Percentiles rank a stretch among this genome's conserved stretches.
phyloP scores from a whole-genome alignment of 2,329 filamentous ascomycete genomes.

The Ploettnerulaceae sp. region DNA sequence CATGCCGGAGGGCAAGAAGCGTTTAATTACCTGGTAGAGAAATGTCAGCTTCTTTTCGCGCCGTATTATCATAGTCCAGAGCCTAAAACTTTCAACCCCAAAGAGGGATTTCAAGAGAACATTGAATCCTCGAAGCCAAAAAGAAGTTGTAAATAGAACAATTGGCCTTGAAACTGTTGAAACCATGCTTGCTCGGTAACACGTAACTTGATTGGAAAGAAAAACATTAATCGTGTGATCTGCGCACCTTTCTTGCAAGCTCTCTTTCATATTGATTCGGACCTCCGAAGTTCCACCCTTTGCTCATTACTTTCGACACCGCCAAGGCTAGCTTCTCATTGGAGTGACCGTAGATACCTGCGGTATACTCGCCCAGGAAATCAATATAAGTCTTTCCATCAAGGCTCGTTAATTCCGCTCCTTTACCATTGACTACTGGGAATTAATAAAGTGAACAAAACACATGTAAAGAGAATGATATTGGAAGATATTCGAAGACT shows the following conservation, averaged over 20 bases:
- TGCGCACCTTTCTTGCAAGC: conserved; percentile 41
- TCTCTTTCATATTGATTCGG: conserved; percentile 47
- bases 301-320: conserved; percentile 41
- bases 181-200: too few relatives aligned
- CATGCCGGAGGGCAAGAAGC: conserved; percentile 43
- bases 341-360: conserved; percentile 62
- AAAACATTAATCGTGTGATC: not conserved
- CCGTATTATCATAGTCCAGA: too few relatives aligned
- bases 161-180: too few relatives aligned
- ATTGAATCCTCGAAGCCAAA: too few relatives aligned
- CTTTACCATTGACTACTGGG: conserved; percentile 17
- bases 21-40: conserved; percentile 42
- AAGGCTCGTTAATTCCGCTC: conserved; percentile 20
- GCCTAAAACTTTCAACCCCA: too few relatives aligned
- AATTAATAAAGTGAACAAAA: not conserved
- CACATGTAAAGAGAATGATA: too few relatives aligned
- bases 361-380: conserved; percentile 58
- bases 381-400: conserved; percentile 46
- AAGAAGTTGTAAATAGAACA: too few relatives aligned
- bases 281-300: conserved; percentile 50
- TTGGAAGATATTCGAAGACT: too few relatives aligned
- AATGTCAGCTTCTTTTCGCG: too few relatives aligned
- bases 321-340: conserved; percentile 49
- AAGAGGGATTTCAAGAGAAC: too few relatives aligned
- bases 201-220: not conserved